phyloP scores from a whole-genome alignment of 495 filamentous ascomycete genomes.

The Neurospora sp. region DNA sequence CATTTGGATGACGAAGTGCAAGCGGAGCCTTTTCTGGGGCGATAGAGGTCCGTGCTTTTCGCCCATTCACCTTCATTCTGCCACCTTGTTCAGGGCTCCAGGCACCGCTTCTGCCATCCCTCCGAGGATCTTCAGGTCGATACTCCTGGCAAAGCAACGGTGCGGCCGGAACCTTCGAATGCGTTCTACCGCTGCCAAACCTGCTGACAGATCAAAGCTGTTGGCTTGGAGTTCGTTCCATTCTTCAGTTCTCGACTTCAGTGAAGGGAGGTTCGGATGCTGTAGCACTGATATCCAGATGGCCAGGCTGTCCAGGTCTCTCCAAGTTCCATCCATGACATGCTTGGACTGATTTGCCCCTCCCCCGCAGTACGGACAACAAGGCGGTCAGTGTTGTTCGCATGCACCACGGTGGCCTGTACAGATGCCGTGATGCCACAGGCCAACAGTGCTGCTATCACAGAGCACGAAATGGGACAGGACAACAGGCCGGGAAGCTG shows the following conservation, averaged over 20 bases:
- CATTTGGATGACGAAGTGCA: conserved; percentile 27
- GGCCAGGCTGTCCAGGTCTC: not conserved
- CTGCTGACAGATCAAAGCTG: not conserved
- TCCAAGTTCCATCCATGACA: not conserved
- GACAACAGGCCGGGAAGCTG: not conserved
- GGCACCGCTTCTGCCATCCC: not conserved
- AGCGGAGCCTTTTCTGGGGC: conserved; percentile 20
- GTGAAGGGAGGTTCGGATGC: not conserved
- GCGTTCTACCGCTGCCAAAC: not conserved
- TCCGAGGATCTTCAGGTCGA: not conserved
- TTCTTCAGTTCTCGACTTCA: not conserved
- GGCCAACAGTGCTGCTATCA: not conserved
- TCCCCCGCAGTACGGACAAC: not conserved
- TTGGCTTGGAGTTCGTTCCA: not conserved
- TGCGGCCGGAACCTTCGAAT: not conserved
- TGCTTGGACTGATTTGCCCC: not conserved
- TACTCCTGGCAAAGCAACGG: not conserved
- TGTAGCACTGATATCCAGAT: not conserved
- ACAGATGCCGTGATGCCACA: not conserved
- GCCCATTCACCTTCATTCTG: conserved; percentile 7
- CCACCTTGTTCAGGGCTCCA: not conserved
- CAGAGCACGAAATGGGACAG: not conserved
- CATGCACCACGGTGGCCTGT: not conserved
- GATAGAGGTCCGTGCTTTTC: conserved; percentile 25
- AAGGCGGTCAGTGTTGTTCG: not conserved